Evolutionary conservation across 345 rosid species (phyloP).

Genomic region (Eutrema japonicum): DNA sequence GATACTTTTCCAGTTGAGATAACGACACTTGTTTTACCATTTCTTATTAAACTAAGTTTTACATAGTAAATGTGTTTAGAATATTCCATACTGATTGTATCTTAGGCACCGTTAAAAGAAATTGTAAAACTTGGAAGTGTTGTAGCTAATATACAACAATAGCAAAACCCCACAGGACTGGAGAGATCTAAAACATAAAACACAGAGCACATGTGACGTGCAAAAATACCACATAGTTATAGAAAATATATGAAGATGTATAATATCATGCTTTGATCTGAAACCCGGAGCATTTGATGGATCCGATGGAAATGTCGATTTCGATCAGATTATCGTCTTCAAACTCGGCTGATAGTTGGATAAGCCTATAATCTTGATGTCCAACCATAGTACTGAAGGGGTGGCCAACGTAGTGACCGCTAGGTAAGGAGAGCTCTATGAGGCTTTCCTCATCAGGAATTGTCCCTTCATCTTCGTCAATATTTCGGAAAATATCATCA

Average conservation of each 20-base stretch:
- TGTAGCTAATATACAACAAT: conserved; percentile 17
- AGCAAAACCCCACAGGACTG: conserved; percentile 25
- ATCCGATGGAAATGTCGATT: conserved; percentile 82
- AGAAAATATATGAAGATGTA: background rate
- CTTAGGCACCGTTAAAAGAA: background rate
- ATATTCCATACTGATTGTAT: background rate
- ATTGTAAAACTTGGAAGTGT: conserved; percentile 1
- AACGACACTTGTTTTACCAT: background rate
- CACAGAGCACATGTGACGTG: conserved; percentile 25
- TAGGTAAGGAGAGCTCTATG: conserved; percentile 74
- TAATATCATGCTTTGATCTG: conserved; percentile 60
- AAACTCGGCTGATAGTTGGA: conserved; percentile 59
- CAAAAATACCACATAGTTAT: conserved; percentile 27
- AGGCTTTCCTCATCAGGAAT: conserved; percentile 77
- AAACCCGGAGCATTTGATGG: conserved; percentile 75
- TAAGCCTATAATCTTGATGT: conserved; percentile 46
- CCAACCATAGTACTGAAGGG: conserved; percentile 12
- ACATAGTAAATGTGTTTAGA: background rate
- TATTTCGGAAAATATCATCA: background rate
- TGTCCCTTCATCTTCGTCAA: conserved; percentile 44
- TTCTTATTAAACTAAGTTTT: background rate
- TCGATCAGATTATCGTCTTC: conserved; percentile 90
- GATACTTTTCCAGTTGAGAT: too few species aligned
- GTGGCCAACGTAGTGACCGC: conserved; percentile 59
- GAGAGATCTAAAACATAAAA: conserved; percentile 5